These are phyloP conservation scores for Tylopilus subfusipes DNA, from an alignment of 768 basidiomycete species.

Conservation along the genomic window DNA sequence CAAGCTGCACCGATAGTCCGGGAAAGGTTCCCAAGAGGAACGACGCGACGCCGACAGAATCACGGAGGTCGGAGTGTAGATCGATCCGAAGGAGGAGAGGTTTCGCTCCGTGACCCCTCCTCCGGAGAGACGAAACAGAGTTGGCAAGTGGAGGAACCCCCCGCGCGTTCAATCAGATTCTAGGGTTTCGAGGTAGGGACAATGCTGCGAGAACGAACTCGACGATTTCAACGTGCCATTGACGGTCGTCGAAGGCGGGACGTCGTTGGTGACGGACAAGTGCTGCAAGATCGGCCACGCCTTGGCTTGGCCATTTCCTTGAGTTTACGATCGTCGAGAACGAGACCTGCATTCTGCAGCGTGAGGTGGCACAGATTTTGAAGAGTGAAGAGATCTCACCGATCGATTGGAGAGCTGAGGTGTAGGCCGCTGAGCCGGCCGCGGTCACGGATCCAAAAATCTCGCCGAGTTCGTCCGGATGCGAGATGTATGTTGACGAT, in stretches of 20 bases:
- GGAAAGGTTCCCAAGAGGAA: slow-evolving; percentile 17
- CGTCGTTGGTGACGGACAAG: slow-evolving; percentile 14
- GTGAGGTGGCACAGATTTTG: slow-evolving; percentile 13
- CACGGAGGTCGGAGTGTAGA: slow-evolving; percentile 17
- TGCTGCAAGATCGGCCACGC: slow-evolving; percentile 21
- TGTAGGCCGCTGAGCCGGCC: slow-evolving; percentile 12
- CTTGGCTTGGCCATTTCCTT: slow-evolving; percentile 15
- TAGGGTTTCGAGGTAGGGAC: slow-evolving; percentile 14
- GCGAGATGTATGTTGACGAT: slow-evolving; percentile 17
- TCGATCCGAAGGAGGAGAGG: slow-evolving; percentile 9
- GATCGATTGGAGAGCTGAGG: slow-evolving; percentile 11
- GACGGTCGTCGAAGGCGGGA: slow-evolving; percentile 2
- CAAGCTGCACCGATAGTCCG: slow-evolving; percentile 5
- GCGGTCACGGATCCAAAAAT: slow-evolving; percentile 6
- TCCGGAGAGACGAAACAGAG: neutral
- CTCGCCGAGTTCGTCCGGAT: slow-evolving; percentile 5
- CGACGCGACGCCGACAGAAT: slow-evolving; percentile 12
- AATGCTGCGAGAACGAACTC: slow-evolving; percentile 9
- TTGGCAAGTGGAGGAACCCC: slow-evolving; percentile 5
- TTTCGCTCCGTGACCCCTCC: slow-evolving; percentile 5
- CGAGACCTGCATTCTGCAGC: slow-evolving; percentile 8
- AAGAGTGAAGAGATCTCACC: slow-evolving; percentile 1
- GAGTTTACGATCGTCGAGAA: slow-evolving; percentile 13
- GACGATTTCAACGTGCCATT: slow-evolving; percentile 12
- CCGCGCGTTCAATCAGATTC: slow-evolving; percentile 20